A percentile compares a stretch with the other conserved stretches of the same genome.
These are phyloP conservation scores for Pochonia chlamydosporia DNA, from an alignment of 2,329 filamentous ascomycete species.

Conservation along the genomic window DNA sequence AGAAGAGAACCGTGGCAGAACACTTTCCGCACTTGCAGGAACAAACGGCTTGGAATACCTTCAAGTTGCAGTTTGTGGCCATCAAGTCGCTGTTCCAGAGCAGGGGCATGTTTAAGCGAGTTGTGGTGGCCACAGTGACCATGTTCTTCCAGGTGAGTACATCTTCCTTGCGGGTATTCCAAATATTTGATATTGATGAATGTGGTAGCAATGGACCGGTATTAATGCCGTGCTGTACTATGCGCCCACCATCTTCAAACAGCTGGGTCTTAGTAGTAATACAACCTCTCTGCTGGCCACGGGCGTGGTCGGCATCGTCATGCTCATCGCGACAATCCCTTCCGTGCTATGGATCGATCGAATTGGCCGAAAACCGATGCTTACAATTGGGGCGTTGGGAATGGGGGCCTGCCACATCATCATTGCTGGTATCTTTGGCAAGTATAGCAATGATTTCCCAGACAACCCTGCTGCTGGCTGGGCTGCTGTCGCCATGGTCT, in stretches of 20 bases:
- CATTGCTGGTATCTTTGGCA: conserved; percentile 63
- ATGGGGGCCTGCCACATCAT: conserved; percentile 69
- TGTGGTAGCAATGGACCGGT: conserved; percentile 23
- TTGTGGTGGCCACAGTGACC: conserved; percentile 56
- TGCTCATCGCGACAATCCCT: conserved; percentile 63
- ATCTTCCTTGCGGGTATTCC: too few species aligned
- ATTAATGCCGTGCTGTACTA: conserved; percentile 63
- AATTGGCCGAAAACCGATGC: conserved; percentile 55
- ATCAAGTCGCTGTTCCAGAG: conserved; percentile 59
- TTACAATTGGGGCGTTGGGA: conserved; percentile 59
- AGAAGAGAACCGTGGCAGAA: conserved; percentile 56
- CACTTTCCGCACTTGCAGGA: conserved; percentile 60
- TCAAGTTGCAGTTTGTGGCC: conserved; percentile 64
- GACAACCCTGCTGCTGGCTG: conserved; percentile 58
- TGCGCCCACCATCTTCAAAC: conserved; percentile 62
- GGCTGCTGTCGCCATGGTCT: conserved; percentile 63
- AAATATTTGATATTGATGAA: background rate
- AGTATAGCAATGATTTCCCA: conserved; percentile 53
- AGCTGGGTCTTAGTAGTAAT: conserved; percentile 52
- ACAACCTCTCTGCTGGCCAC: conserved; percentile 58
- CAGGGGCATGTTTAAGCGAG: conserved; percentile 60
- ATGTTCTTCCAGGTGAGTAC: conserved; percentile 49
- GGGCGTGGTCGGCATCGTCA: conserved; percentile 64
- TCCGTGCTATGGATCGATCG: conserved; percentile 62
- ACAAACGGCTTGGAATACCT: conserved; percentile 55